Percentiles rank a stretch among this genome's conserved stretches.
These are phyloP conservation scores for Scalesia atractyloides DNA, from an alignment of 129 eudicot species.

Conservation along the genomic window DNA sequence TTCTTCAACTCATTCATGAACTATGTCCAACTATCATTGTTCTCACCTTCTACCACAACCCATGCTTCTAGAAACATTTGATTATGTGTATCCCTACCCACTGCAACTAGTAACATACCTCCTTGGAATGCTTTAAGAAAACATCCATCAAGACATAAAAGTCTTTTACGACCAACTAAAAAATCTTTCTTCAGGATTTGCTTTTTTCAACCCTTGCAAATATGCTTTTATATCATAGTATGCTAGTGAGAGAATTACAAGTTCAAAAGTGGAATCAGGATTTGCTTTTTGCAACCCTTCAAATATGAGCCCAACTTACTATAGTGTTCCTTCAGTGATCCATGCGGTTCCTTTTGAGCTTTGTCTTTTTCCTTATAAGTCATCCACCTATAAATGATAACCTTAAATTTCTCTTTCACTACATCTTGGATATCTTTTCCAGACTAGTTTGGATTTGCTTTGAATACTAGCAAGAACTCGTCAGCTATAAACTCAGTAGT, in stretches of 20 bases:
- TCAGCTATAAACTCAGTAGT: not conserved
- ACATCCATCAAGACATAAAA: too few relatives aligned
- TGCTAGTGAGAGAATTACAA: not conserved
- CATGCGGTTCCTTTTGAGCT: not conserved
- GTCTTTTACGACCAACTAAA: too few relatives aligned
- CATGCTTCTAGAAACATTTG: too few relatives aligned
- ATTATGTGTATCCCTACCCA: too few relatives aligned
- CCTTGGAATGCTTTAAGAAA: not conserved
- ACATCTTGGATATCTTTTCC: not conserved
- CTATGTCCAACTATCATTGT: too few relatives aligned
- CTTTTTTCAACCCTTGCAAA: too few relatives aligned
- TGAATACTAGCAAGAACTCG: not conserved
- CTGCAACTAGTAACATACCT: not conserved
- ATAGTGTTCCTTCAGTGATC: not conserved
- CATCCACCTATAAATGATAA: not conserved
- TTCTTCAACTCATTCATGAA: too few relatives aligned
- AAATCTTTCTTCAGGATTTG: too few relatives aligned
- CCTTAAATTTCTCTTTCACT: not conserved
- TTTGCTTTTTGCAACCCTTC: not conserved
- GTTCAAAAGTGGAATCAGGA: not conserved
- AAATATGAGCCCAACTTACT: not conserved
- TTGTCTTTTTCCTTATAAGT: not conserved
- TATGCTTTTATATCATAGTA: not conserved
- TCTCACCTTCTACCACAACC: too few relatives aligned
- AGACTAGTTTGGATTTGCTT: not conserved